Base-by-base conservation (phyloP, 148 eudicot species). In the Pharnaceum exiguum region DNA sequence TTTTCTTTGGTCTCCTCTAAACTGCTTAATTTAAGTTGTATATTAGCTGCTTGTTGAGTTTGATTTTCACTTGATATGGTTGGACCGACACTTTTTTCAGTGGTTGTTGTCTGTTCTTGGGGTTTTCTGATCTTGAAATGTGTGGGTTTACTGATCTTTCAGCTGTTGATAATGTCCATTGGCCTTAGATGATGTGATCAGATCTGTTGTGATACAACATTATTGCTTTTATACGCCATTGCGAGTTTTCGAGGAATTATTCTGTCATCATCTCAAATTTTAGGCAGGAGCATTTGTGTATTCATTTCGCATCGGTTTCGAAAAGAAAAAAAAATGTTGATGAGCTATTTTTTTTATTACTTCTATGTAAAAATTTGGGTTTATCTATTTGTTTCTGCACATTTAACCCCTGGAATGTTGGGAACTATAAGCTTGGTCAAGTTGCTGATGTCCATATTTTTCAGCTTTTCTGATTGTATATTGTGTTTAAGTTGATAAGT, bases 1-100 rank as follows among this genome's bases (percentile, higher is more conserved):
- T 27, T 39, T 58, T 51, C 53, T 70, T n/a, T n/a, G 54, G 42
- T 57, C 39, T 33, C 45, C 5, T 8, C 10, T n/a, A n/a, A n/a
- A 30, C 18, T 22, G 56, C 26, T 69, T 47, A 55, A n/a, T n/a
- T 55, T 38, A 25, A 39, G 57, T 37, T 16, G 7, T 40, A n/a
- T 40, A 33, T 23, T 40, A 27, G 58, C 5, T 40, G 32, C 54
- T 12, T 60, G 25, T 23, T 24, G 24, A 5, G 43, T 32, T 47
- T 47, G 25, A 59, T 67, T 29, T 37, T 30, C 25, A 35, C n/a
- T 23, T 62, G 43, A 29, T 27, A 28, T 36, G 42, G 38, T 15
- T 60, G 45, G 46, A 55, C 28, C 58, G 39, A 62, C 53, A 44
- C 55, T 66, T 15, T n/a, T 16, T 16, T n/a, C n/a, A n/a, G n/a